Conservation (phyloP, 345 rosid genomes). For the Garcia nutans region DNA sequence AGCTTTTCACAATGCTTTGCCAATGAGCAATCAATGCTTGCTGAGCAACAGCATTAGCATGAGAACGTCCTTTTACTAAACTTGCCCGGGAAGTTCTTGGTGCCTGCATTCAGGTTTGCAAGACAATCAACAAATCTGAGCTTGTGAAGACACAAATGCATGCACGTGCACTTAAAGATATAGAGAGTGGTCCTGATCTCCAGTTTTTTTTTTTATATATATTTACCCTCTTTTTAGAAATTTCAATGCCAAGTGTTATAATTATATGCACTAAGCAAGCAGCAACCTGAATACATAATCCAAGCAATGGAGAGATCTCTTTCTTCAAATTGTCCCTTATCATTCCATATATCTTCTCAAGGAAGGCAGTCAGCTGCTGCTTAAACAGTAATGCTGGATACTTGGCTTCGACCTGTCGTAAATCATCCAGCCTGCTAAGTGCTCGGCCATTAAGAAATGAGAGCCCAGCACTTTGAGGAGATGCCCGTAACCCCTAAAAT, state of each 20-base stretch:
- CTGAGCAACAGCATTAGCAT: slow-evolving; percentile 95
- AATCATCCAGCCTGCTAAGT: slow-evolving; percentile 70
- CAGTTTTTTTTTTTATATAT: not conserved
- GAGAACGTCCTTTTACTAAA: slow-evolving; percentile 92
- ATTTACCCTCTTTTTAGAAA: not conserved
- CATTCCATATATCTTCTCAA: slow-evolving; percentile 99
- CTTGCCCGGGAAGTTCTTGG: slow-evolving; percentile 95
- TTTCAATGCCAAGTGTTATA: not conserved
- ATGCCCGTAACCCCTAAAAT: slow-evolving; percentile 71
- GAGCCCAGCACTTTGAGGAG: slow-evolving; percentile 92
- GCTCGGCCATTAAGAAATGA: slow-evolving; percentile 74
- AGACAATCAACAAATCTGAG: slow-evolving; percentile 2
- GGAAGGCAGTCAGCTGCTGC: slow-evolving; percentile 98
- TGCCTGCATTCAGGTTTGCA: slow-evolving; percentile 55
- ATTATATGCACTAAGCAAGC: slow-evolving; percentile 19
- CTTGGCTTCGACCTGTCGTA: slow-evolving; percentile 95
- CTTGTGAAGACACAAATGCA: not conserved
- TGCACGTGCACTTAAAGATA: not conserved
- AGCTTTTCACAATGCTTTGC: slow-evolving; percentile 93
- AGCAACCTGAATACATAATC: slow-evolving; percentile 90
- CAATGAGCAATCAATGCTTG: slow-evolving; percentile 97
- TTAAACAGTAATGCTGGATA: slow-evolving; percentile 95
- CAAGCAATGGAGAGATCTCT: slow-evolving; percentile 95
- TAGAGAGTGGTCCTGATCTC: not conserved
- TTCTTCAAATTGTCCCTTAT: slow-evolving; percentile 93